These are phyloP conservation scores for Cyphellophora attinorum DNA, from an alignment of 2,329 filamentous ascomycete species.

Conservation along the genomic window DNA sequence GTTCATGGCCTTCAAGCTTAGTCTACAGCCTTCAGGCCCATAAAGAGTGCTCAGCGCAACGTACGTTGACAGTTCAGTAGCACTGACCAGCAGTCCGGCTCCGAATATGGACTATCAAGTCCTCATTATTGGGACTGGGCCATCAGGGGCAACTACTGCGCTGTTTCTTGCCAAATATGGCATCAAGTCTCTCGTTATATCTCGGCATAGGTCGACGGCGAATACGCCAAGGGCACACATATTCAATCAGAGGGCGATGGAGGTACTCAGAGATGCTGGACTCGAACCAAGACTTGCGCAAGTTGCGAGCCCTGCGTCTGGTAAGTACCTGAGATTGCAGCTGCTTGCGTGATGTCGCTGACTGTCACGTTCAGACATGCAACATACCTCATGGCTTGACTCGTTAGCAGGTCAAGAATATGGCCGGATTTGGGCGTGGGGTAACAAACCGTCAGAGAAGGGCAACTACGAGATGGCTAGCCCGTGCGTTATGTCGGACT, in stretches of 20 bases:
- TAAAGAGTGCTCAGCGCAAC: too few species aligned
- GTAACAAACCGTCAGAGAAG: background rate
- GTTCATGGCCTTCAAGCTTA: too few species aligned
- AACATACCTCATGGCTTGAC: conserved; percentile 1
- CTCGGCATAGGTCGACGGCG: conserved; percentile 19
- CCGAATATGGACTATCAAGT: too few species aligned
- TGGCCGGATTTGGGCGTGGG: too few species aligned
- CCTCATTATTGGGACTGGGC: background rate
- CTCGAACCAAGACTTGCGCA: conserved; percentile 2
- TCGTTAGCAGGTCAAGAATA: too few species aligned
- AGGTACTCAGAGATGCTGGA: conserved; percentile 13
- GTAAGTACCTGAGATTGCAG: too few species aligned
- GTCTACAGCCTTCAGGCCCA: too few species aligned
- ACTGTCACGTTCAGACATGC: background rate
- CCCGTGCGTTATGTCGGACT: conserved; percentile 33
- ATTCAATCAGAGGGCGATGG: conserved; percentile 21
- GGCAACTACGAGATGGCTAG: conserved; percentile 21
- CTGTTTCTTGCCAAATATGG: background rate
- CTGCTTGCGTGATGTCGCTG: too few species aligned
- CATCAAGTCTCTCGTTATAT: background rate
- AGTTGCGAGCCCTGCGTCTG: background rate
- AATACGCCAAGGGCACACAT: conserved; percentile 24
- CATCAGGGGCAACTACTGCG: background rate
- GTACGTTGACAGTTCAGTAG: too few species aligned
- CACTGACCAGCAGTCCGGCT: too few species aligned